These are phyloP conservation scores for Fusarium nygamai DNA, from an alignment of 2,329 filamentous ascomycete genomes.

Conservation along the genomic window DNA sequence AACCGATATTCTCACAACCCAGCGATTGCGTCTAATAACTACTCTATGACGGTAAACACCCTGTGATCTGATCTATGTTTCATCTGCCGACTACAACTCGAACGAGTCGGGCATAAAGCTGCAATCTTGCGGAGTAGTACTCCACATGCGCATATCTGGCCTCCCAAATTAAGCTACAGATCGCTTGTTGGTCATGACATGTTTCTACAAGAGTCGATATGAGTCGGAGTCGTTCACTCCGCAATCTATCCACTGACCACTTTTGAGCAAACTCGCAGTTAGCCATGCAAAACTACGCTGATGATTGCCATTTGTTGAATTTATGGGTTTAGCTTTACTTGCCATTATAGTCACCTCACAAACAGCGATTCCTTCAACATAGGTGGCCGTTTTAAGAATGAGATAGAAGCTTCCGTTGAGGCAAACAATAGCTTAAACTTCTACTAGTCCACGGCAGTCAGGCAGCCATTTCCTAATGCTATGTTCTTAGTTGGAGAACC, in stretches of 20 bases:
- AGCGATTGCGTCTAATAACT: neutral
- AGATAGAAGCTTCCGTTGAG: too few relatives aligned
- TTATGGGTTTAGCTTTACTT: neutral
- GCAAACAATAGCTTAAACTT: too few relatives aligned
- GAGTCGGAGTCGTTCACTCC: neutral
- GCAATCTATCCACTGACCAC: neutral
- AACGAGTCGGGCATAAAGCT: slow-evolving; percentile 16
- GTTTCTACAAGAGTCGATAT: neutral
- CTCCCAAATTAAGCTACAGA: neutral
- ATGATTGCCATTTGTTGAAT: neutral
- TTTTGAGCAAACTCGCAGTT: neutral
- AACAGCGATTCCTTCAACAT: neutral
- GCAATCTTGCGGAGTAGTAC: slow-evolving; percentile 25
- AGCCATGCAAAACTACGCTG: neutral
- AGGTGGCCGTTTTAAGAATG: too few relatives aligned
- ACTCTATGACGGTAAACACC: neutral
- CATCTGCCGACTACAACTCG: neutral
- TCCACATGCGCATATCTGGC: slow-evolving; percentile 7
- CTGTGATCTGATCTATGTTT: slow-evolving; percentile 12
- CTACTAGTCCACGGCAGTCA: too few relatives aligned
- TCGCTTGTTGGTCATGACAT: neutral
- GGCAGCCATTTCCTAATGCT: too few relatives aligned
- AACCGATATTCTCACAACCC: neutral
- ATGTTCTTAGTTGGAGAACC: too few relatives aligned
- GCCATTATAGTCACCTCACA: neutral